Conservation (phyloP, 768 basidiomycete species). For the Sutorius australiensis region DNA sequence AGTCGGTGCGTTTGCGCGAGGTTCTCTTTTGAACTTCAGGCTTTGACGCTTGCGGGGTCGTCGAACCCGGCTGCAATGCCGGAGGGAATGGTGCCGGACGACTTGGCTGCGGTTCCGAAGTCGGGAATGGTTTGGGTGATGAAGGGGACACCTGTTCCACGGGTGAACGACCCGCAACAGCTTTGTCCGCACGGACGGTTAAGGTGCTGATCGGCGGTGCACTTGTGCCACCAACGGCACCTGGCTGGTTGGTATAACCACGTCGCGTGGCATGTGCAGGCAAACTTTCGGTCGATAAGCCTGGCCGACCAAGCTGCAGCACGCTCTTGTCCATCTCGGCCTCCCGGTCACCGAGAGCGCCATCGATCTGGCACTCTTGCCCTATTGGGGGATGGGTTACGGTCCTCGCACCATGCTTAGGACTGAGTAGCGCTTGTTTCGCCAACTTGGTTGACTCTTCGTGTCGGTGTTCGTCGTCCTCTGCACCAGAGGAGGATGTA, state of each 20-base stretch:
- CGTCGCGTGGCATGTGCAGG: conserved; percentile 23
- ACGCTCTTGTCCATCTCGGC: conserved; percentile 71
- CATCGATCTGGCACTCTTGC: conserved; percentile 1
- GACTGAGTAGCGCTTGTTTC: conserved; percentile 20
- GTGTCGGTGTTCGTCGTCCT: conserved; percentile 22
- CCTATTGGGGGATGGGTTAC: conserved; percentile 33
- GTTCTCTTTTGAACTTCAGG: conserved; percentile 42
- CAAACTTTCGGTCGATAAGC: conserved; percentile 70
- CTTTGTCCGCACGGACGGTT: not conserved
- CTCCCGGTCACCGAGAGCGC: not conserved
- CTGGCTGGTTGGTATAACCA: not conserved
- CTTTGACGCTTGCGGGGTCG: conserved; percentile 29
- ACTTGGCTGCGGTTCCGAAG: conserved; percentile 20
- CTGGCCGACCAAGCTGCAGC: conserved; percentile 69
- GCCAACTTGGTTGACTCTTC: conserved; percentile 22
- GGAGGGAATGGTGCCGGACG: conserved; percentile 27
- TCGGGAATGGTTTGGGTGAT: conserved; percentile 7
- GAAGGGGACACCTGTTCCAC: conserved; percentile 6
- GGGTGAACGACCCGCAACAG: not conserved
- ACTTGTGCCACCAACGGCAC: not conserved
- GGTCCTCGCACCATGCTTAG: conserved; percentile 23
- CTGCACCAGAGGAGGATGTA: conserved; percentile 16
- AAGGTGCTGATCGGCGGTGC: conserved; percentile 3
- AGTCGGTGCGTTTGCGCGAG: conserved; percentile 21
- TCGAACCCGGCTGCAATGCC: conserved; percentile 9